Conservation (phyloP, 2,329 filamentous ascomycete species). For the Cladorrhinum sp. region DNA sequence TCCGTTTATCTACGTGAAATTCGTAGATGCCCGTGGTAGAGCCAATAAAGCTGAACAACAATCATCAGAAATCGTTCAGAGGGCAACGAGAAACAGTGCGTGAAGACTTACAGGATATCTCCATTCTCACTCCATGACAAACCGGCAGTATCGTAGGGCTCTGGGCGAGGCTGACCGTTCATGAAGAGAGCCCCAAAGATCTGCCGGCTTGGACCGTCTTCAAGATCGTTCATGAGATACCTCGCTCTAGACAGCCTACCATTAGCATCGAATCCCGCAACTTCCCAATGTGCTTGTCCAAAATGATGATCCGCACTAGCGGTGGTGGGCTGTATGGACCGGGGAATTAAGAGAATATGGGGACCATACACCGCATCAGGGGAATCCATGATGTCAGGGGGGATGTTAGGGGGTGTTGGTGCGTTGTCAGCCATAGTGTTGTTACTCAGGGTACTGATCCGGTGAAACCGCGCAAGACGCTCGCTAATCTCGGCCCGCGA, state of each 20-base stretch:
- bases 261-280: conserved; percentile 10
- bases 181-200: conserved; percentile 20
- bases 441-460: neutral
- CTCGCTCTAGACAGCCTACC: conserved; percentile 22
- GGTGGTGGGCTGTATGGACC: conserved; percentile 6
- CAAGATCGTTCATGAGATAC: conserved; percentile 30
- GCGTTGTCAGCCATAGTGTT: conserved; percentile 1
- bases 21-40: conserved; percentile 75
- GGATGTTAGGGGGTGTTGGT: conserved; percentile 22
- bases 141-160: conserved; percentile 58
- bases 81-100: neutral
- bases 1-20: conserved; percentile 62
- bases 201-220: conserved; percentile 31
- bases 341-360: conserved; percentile 8
- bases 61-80: neutral
- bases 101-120: conserved; percentile 50
- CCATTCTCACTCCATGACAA: conserved; percentile 62
- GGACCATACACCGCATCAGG: conserved; percentile 43
- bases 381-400: conserved; percentile 36
- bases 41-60: conserved; percentile 53
- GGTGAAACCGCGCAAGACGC: conserved; percentile 2
- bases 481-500: conserved; percentile 15
- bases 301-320: neutral
- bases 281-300: neutral
- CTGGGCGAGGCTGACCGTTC: conserved; percentile 33